Base-by-base conservation (phyloP, 2,329 filamentous ascomycete species). In the Penicillium thymicola region DNA sequence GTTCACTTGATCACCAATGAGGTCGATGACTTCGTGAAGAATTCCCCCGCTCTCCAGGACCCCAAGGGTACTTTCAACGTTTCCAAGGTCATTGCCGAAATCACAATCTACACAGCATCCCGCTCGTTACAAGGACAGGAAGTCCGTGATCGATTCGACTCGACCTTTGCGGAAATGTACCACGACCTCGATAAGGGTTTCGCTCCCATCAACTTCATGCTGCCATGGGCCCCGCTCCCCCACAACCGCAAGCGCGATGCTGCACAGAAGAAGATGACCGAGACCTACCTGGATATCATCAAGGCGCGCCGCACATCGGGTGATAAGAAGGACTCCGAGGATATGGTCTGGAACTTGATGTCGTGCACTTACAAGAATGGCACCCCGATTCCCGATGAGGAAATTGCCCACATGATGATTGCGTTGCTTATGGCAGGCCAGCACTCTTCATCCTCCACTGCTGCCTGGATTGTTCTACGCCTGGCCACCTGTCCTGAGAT, bases 301-400 rank as follows among this genome's bases (percentile, higher is more conserved):
- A 79, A 85, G 70, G 82, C 88, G 69, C 85, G 91, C 65, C 84
- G 89, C 42, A 80, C 81, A 63, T 77, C 78, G 34, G 76, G 77
- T 59, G 73, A 69, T 25, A 72, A 79, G 68, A 77, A 79, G 65
- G 78, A 86, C 54, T 80, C 82, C 48, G 77, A 83, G 57, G 91
- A 96, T 75, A 95, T 96, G 82, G 92, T 96, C 75, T 92, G 89
- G 85, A 91, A 94, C 69, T 78, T 96, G 62, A 94, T 95, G 90
- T 85, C 85, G 65, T 90, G 87, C 66, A 82, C 79, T 25, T 96
- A 96, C 83, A 96, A 95, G 79, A 85, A 93, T 65, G 91, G 90
- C 65, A 85, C 79, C 38, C 80, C 81, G 6, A 82, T 95, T n/a
- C 88, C 91, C 16, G 91, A 96, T 70, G 82, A 88, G 67, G 90